Base-by-base conservation (phyloP, 2,329 filamentous ascomycete species). In the Gaeumannomyces tritici region DNA sequence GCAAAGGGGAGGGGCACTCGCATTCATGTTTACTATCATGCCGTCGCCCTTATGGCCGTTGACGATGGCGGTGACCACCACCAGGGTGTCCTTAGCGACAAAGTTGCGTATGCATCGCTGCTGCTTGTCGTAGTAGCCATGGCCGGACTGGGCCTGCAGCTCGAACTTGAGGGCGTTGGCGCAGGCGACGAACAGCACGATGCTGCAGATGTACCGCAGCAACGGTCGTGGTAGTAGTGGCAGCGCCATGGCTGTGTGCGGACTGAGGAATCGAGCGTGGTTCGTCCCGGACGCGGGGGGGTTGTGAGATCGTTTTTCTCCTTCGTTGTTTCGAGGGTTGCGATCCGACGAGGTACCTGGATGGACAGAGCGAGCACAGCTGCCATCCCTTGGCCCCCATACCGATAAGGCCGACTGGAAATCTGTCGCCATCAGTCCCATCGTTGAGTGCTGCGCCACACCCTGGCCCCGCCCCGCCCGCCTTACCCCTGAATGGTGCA, bases 101-200 rank as follows among this genome's bases (percentile, higher is more conserved):
- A 97, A 99, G 80, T 99, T 99, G 74, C 93, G 87, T 75, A 99
- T 90, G 80, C 95, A 99, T 79, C 93, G 85, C 78, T 93, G 89
- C 72, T 88, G 85, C 71, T 83, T 86, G 65, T 80, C 80, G 70
- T 88, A 86, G 33, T 35, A 35, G 13, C 33, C 33, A 74, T 84
- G 80, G 63, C 77, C 75, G 61, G 79, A 76, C 67, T 87, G 83
- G 57, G 92, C 91, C 70, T 85, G 77, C 65, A 99, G 85, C 71
- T 99, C 95, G 83, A 99, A 97, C 80, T 96, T 97, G 71, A 99
- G 86, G 64, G 92, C 92, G 68, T 81, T 76, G 66, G 79, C 77
- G 67, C 78, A 78, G 64, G 79, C 77, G 66, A 81, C 75, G 63
- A 87, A 74, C 63, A 87, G 74, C 67, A 86, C 74, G 61, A 87